phyloP scores from a whole-genome alignment of 192 early-diverging fungal species.

The Geranomyces michiganensis region DNA sequence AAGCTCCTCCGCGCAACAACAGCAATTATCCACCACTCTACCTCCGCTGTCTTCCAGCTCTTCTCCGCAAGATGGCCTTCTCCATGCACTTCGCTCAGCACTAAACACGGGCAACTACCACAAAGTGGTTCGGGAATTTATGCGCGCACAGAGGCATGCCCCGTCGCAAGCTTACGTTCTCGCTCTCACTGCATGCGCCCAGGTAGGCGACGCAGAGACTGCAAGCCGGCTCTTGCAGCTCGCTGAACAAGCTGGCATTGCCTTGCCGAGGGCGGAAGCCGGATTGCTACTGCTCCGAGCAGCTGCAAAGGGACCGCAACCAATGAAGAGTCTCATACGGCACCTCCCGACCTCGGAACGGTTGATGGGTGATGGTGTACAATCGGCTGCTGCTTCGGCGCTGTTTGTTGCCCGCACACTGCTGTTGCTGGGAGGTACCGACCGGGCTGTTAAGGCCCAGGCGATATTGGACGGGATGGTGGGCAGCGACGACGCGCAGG shows the following conservation, averaged over 20 bases:
- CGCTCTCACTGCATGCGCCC: conserved; percentile 14
- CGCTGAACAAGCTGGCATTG: neutral
- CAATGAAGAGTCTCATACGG: conserved; percentile 1
- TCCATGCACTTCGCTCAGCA: neutral
- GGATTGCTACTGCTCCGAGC: conserved; percentile 4
- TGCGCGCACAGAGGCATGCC: neutral
- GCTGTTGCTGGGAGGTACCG: neutral
- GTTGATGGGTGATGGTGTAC: neutral
- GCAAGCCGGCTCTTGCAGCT: conserved; percentile 3
- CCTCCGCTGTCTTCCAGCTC: too few relatives aligned
- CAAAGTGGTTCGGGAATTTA: neutral
- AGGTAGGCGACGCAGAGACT: conserved; percentile 21
- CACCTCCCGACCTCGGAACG: neutral
- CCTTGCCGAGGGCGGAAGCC: neutral
- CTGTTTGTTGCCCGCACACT: conserved; percentile 10
- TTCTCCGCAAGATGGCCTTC: too few relatives aligned
- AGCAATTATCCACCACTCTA: too few relatives aligned
- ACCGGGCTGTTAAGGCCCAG: neutral
- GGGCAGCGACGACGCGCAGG: neutral
- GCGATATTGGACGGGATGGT: conserved; percentile 1
- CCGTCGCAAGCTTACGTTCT: conserved; percentile 1
- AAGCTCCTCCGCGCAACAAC: too few relatives aligned
- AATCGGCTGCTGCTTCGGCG: neutral
- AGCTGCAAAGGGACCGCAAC: conserved; percentile 4
- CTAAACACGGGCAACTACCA: neutral